Evolutionary conservation across 106 monocot species (phyloP).

Genomic region (Posidonia australis): DNA sequence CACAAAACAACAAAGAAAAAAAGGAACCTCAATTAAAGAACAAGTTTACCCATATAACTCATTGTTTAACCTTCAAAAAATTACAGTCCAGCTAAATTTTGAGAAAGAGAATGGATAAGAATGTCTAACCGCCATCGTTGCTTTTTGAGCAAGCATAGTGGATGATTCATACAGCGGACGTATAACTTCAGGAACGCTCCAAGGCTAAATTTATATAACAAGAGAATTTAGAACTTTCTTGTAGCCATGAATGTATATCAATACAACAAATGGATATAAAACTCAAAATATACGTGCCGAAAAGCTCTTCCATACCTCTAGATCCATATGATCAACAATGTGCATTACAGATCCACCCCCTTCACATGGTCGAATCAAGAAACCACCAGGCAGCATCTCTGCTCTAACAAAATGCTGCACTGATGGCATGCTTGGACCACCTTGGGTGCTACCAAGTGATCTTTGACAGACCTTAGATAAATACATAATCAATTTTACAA

Average conservation of each 20-base stretch:
- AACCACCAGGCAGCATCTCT: conserved; percentile 63
- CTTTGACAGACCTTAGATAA: conserved; percentile 54
- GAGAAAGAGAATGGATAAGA: neutral
- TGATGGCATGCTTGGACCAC: conserved; percentile 53
- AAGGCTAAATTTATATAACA: conserved; percentile 32
- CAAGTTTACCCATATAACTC: neutral
- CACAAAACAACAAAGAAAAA: too few species aligned
- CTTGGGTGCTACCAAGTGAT: conserved; percentile 48
- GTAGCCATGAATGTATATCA: neutral
- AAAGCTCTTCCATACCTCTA: conserved; percentile 32
- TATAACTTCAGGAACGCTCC: conserved; percentile 64
- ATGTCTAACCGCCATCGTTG: conserved; percentile 45
- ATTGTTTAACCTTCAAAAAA: neutral
- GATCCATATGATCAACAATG: conserved; percentile 65
- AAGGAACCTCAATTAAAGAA: too few species aligned
- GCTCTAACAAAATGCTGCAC: conserved; percentile 54
- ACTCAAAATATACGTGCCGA: neutral
- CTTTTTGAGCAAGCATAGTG: conserved; percentile 52
- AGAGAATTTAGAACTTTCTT: neutral
- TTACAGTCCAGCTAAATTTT: neutral
- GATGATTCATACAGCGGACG: conserved; percentile 62
- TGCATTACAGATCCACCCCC: conserved; percentile 62
- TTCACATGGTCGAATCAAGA: conserved; percentile 60
- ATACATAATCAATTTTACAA: neutral
- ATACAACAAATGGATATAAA: neutral